A percentile compares a stretch with the other conserved stretches of the same genome.
Conservation (phyloP, 2,329 filamentous ascomycete genomes). For the Colletotrichum acutatum region DNA sequence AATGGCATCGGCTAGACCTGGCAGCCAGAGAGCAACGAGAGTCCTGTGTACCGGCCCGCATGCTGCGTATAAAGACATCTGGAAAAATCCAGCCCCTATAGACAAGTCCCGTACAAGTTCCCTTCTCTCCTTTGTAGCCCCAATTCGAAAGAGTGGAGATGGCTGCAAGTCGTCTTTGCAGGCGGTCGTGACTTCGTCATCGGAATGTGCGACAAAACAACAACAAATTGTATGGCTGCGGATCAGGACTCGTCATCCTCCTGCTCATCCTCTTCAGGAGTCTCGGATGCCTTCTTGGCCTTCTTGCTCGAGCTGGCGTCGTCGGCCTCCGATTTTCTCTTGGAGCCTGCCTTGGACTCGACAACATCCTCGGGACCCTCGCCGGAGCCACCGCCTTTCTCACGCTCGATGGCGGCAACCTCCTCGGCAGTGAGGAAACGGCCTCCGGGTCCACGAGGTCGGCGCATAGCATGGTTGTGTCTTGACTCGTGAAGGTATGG, state of each 20-base stretch:
- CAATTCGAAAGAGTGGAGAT: slow-evolving; percentile 29
- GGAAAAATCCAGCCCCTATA: slow-evolving; percentile 26
- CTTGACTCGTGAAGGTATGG: slow-evolving; percentile 97
- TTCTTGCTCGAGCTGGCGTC: slow-evolving; percentile 65
- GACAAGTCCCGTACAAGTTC: slow-evolving; percentile 11
- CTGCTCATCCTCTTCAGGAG: slow-evolving; percentile 52
- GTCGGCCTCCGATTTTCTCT: slow-evolving; percentile 69
- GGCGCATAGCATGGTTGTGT: slow-evolving; percentile 97
- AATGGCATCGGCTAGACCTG: slow-evolving; percentile 11
- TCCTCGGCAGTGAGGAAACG: slow-evolving; percentile 97
- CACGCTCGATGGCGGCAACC: slow-evolving; percentile 87
- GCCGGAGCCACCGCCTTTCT: slow-evolving; percentile 53
- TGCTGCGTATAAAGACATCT: slow-evolving; percentile 23
- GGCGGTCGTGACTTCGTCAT: slow-evolving; percentile 51
- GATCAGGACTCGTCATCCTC: slow-evolving; percentile 49
- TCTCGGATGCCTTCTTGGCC: slow-evolving; percentile 61
- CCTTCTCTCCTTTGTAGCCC: slow-evolving; percentile 26
- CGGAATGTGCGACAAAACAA: slow-evolving; percentile 41
- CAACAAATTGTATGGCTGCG: slow-evolving; percentile 39
- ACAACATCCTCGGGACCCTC: slow-evolving; percentile 40
- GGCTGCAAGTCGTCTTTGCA: slow-evolving; percentile 14
- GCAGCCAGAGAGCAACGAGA: slow-evolving; percentile 34
- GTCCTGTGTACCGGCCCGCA: slow-evolving; percentile 35
- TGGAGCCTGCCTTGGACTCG: slow-evolving; percentile 56
- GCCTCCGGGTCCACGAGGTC: slow-evolving; percentile 92